These are phyloP conservation scores for Epichloe brachyelytri DNA, from an alignment of 2,329 filamentous ascomycete genomes.

Conservation along the genomic window DNA sequence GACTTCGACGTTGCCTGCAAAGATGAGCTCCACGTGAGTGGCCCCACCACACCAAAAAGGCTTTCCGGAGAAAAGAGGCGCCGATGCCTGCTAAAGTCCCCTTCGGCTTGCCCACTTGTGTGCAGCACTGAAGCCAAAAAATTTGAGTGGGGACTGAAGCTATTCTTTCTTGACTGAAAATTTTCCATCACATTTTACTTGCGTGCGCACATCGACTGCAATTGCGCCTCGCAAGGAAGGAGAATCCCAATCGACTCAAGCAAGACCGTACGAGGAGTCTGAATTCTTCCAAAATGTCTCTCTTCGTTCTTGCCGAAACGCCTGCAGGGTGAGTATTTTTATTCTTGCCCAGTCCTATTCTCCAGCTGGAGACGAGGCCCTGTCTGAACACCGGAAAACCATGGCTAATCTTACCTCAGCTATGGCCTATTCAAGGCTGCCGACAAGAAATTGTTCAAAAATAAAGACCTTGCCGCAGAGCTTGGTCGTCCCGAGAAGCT, in stretches of 20 bases:
- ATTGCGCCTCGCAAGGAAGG: constrained; percentile 25
- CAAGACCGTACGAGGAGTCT: constrained; percentile 18
- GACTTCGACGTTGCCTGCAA: neutral
- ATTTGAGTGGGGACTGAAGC: constrained; percentile 24
- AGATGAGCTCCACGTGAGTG: constrained; percentile 11
- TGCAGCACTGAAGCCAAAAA: constrained; percentile 22
- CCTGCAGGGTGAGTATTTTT: constrained; percentile 53
- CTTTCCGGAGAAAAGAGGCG: constrained; percentile 13
- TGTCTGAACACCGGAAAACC: neutral
- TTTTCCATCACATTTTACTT: constrained; percentile 26
- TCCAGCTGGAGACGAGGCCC: neutral
- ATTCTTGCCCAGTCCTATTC: neutral
- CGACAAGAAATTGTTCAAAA: constrained; percentile 95
- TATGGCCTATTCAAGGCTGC: constrained; percentile 97
- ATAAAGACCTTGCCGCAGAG: constrained; percentile 64
- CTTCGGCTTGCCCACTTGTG: constrained; percentile 15
- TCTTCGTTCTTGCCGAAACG: constrained; percentile 89
- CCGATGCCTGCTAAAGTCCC: constrained; percentile 11
- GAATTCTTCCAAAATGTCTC: constrained; percentile 50
- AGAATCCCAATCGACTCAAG: constrained; percentile 19
- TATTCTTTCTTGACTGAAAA: constrained; percentile 26
- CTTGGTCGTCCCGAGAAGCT: constrained; percentile 71
- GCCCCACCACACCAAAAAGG: neutral
- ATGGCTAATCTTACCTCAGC: constrained; percentile 36
- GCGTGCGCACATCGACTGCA: constrained; percentile 23